Evolutionary conservation across 345 rosid genomes (phyloP).

Genomic region (Salix udensis): DNA sequence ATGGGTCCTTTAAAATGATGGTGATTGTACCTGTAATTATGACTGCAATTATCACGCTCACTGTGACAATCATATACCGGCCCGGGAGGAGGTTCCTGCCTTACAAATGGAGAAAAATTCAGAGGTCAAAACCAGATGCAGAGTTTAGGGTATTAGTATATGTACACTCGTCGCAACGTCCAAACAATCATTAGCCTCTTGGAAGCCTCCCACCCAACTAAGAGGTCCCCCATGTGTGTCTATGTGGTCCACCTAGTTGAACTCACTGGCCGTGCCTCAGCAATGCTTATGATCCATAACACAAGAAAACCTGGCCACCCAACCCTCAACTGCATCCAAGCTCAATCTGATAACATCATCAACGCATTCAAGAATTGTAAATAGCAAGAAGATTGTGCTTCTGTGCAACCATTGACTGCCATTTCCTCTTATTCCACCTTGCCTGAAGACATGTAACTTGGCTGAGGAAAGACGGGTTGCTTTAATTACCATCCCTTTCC

Average conservation of each 20-base stretch:
- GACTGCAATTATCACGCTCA: slow-evolving; percentile 70
- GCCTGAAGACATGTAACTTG: slow-evolving; percentile 86
- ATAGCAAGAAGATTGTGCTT: slow-evolving; percentile 50
- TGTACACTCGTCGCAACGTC: slow-evolving; percentile 79
- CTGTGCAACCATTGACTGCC: slow-evolving; percentile 82
- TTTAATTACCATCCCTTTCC: slow-evolving; percentile 78
- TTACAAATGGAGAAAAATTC: slow-evolving; percentile 63
- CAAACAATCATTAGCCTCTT: slow-evolving; percentile 84
- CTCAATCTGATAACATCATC: slow-evolving; percentile 91
- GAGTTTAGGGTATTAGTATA: slow-evolving; percentile 68
- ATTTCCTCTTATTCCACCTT: slow-evolving; percentile 91
- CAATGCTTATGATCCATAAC: slow-evolving; percentile 87
- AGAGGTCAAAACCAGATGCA: slow-evolving; percentile 59
- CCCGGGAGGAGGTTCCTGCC: slow-evolving; percentile 62
- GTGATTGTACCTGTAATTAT: slow-evolving; percentile 66
- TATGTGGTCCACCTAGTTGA: slow-evolving; percentile 89
- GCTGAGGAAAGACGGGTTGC: slow-evolving; percentile 87
- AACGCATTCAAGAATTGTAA: slow-evolving; percentile 80
- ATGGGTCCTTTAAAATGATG: slow-evolving; percentile 72
- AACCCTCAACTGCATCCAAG: slow-evolving; percentile 79
- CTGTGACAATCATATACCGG: slow-evolving; percentile 52
- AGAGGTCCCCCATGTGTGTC: slow-evolving; percentile 67
- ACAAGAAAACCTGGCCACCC: slow-evolving; percentile 65
- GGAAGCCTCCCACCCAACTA: slow-evolving; percentile 78
- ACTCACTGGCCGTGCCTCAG: slow-evolving; percentile 93